phyloP scores from a whole-genome alignment of 805 yeast species.

The Candida bentonensis region DNA sequence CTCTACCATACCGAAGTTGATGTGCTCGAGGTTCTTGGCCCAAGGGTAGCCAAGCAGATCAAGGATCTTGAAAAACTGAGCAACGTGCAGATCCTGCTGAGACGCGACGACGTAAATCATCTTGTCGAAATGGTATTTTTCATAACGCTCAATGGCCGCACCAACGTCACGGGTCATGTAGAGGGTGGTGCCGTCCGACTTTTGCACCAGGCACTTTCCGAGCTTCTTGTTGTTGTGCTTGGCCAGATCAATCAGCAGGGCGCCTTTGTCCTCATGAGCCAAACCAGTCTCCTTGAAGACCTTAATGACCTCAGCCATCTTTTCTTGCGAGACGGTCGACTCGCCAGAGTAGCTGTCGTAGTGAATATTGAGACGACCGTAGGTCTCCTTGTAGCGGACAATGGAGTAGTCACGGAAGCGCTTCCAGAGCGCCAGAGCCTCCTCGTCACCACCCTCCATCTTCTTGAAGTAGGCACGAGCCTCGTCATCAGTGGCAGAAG shows the following conservation, averaged over 20 bases:
- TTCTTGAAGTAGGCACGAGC: slow-evolving; percentile 79
- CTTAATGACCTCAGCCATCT: slow-evolving; percentile 52
- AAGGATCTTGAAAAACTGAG: slow-evolving; percentile 87
- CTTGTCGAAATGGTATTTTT: slow-evolving; percentile 76
- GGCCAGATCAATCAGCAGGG: slow-evolving; percentile 72
- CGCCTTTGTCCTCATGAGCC: slow-evolving; percentile 81
- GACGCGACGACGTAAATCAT: slow-evolving; percentile 92
- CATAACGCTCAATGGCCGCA: slow-evolving; percentile 84
- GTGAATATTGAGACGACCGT: slow-evolving; percentile 79
- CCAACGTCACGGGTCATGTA: slow-evolving; percentile 95
- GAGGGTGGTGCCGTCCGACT: slow-evolving; percentile 88
- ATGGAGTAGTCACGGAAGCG: slow-evolving; percentile 86
- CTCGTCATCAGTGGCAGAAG: slow-evolving; percentile 52
- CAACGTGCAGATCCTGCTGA: slow-evolving; percentile 90
- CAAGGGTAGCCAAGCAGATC: slow-evolving; percentile 82
- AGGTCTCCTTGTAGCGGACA: slow-evolving; percentile 71
- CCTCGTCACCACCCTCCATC: slow-evolving; percentile 89
- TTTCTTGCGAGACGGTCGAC: slow-evolving; percentile 71
- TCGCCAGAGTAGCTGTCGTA: slow-evolving; percentile 92
- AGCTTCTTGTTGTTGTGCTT: slow-evolving; percentile 67
- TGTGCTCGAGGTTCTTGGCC: slow-evolving; percentile 68
- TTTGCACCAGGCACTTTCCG: slow-evolving; percentile 85
- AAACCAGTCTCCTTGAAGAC: slow-evolving; percentile 53
- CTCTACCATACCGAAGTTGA: slow-evolving; percentile 93
- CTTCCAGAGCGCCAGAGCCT: slow-evolving; percentile 65